These are phyloP conservation scores for Spirogloea muscicola DNA, from an alignment of 139 green algal species.

Conservation along the genomic window DNA sequence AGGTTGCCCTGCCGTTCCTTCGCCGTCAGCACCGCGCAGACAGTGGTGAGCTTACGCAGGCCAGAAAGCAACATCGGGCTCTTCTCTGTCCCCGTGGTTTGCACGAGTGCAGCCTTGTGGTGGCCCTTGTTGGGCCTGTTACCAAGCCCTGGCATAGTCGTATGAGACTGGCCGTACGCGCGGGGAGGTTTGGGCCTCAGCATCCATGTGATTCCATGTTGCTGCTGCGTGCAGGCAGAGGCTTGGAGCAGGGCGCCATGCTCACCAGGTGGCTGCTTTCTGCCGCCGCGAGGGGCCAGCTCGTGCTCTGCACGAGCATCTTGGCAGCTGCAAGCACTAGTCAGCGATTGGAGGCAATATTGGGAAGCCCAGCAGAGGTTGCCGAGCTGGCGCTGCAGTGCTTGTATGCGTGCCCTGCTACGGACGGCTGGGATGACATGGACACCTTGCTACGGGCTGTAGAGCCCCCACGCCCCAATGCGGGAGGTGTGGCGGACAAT, in stretches of 20 bases:
- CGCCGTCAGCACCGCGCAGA: background rate
- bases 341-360: background rate
- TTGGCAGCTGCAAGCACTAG: background rate
- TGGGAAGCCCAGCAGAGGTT: constrained; percentile 4
- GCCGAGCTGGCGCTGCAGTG: constrained; percentile 12
- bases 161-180: too few relatives aligned
- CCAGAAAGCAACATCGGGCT: too few relatives aligned
- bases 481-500: too few relatives aligned
- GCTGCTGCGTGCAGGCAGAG: background rate
- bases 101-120: too few relatives aligned
- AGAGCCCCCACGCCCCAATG: too few relatives aligned
- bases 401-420: constrained; percentile 12
- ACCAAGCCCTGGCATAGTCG: too few relatives aligned
- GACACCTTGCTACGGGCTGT: background rate
- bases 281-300: background rate
- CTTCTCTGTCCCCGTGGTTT: too few relatives aligned
- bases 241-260: background rate
- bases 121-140: too few relatives aligned
- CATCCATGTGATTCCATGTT: background rate
- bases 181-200: too few relatives aligned
- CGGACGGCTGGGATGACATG: constrained; percentile 15
- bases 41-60: background rate
- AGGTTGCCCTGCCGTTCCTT: constrained; percentile 32
- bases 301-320: background rate
- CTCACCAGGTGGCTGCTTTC: constrained; percentile 2